Evolutionary conservation across 1,139 yeast species (phyloP).

Genomic region (Pichia sp.): DNA sequence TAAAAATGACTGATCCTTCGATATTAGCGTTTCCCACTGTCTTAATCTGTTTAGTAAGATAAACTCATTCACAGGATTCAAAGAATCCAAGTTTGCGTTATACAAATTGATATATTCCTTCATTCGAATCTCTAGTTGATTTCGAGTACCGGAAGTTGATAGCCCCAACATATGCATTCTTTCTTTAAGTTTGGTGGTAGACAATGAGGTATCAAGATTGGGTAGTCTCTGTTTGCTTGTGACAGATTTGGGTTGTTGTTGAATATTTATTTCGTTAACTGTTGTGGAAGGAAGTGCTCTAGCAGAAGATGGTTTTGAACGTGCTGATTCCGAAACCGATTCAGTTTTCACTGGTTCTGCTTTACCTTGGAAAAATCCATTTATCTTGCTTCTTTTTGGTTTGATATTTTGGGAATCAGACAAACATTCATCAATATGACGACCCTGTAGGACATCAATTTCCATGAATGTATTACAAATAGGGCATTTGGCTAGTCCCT

Average conservation of each 20-base stretch:
- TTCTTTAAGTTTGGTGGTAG: slow-evolving; percentile 54
- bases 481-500: slow-evolving; percentile 51
- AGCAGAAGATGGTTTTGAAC: no score
- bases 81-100: slow-evolving; percentile 81
- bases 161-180: slow-evolving; percentile 47
- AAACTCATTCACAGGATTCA: slow-evolving; percentile 50
- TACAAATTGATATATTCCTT: slow-evolving; percentile 71
- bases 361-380: not conserved
- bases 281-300: not conserved
- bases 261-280: not conserved
- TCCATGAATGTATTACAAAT: slow-evolving; percentile 55
- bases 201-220: slow-evolving; percentile 52
- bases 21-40: slow-evolving; percentile 56
- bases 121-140: slow-evolving; percentile 60
- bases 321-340: not conserved
- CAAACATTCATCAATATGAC: slow-evolving; percentile 69
- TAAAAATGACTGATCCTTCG: not conserved
- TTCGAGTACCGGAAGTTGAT: slow-evolving; percentile 54
- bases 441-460: slow-evolving; percentile 46
- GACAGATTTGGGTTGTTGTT: slow-evolving; percentile 2
- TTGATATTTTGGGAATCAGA: slow-evolving; percentile 11
- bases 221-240: slow-evolving; percentile 17
- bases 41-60: slow-evolving; percentile 47
- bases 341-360: not conserved
- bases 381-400: slow-evolving; percentile 1